A percentile compares a stretch with the other conserved stretches of the same genome.
Conservation (phyloP, 1,139 yeast species). For the Hyphopichia pseudoburtonii region DNA sequence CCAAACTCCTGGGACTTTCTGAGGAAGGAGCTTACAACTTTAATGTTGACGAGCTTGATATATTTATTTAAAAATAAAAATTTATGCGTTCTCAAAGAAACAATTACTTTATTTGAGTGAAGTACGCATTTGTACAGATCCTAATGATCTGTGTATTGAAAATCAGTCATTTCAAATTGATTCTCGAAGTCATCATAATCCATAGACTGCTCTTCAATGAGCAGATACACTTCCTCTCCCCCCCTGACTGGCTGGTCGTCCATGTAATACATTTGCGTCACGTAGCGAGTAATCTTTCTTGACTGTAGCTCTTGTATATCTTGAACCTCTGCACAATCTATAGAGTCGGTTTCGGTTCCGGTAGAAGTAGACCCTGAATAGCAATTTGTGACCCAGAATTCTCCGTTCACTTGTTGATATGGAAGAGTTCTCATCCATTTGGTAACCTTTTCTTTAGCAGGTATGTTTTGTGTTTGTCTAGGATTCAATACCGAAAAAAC, state of each 20-base stretch:
- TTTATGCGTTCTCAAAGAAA: background rate
- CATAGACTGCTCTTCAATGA: background rate
- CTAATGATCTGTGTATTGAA: background rate
- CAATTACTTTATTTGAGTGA: too few relatives aligned
- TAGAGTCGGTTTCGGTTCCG: slow-evolving; percentile 13
- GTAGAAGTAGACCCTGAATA: slow-evolving; percentile 45
- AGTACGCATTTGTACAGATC: too few relatives aligned
- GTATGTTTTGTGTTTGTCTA: slow-evolving; percentile 57
- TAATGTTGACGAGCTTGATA: slow-evolving; percentile 39
- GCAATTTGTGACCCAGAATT: slow-evolving; percentile 23
- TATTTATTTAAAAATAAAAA: slow-evolving; percentile 21
- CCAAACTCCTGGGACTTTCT: slow-evolving; percentile 46
- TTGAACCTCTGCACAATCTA: slow-evolving; percentile 25
- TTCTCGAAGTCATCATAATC: background rate
- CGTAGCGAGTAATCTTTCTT: slow-evolving; percentile 46
- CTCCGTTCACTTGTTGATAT: slow-evolving; percentile 18
- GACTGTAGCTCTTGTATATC: slow-evolving; percentile 56
- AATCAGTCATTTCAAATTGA: background rate
- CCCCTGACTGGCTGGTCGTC: slow-evolving; percentile 27
- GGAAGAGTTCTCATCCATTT: slow-evolving; percentile 64
- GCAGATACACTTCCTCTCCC: background rate
- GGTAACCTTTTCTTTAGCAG: slow-evolving; percentile 58
- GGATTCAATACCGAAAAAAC: slow-evolving; percentile 27
- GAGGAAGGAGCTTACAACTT: slow-evolving; percentile 17
- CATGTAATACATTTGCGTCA: slow-evolving; percentile 37